A percentile compares a stretch with the other conserved stretches of the same genome.
These are phyloP conservation scores for Globisporangium spiculum DNA, from an alignment of 352 stramenopile species.

Conservation along the genomic window DNA sequence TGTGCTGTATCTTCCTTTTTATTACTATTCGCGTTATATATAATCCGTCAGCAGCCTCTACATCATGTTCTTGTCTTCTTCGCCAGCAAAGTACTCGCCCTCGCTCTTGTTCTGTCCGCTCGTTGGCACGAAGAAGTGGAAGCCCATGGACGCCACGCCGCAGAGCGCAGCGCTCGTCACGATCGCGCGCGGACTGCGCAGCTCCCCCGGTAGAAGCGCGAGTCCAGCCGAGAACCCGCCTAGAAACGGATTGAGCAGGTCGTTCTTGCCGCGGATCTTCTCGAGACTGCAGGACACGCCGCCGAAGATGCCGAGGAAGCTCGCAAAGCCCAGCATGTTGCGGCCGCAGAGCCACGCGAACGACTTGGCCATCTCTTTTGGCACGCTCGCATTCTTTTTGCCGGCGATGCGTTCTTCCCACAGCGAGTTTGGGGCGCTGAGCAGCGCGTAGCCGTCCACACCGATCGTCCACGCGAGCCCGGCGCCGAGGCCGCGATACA, in stretches of 20 bases:
- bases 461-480: conserved; percentile 75
- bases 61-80: not conserved
- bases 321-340: conserved; percentile 70
- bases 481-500: conserved; percentile 59
- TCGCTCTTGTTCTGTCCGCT: conserved; percentile 28
- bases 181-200: conserved; percentile 42
- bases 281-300: conserved; percentile 71
- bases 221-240: conserved; percentile 63
- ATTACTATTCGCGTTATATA: conserved; percentile 1
- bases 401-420: conserved; percentile 37
- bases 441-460: conserved; percentile 62
- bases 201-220: conserved; percentile 40
- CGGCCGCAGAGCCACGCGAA: conserved; percentile 32
- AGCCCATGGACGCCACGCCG: conserved; percentile 47
- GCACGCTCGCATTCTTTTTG: conserved; percentile 22
- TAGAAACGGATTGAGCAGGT: conserved; percentile 67
- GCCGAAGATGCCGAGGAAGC: conserved; percentile 73
- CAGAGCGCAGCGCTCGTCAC: conserved; percentile 46
- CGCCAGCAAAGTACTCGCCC: not conserved
- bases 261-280: conserved; percentile 45
- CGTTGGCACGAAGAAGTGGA: conserved; percentile 55
- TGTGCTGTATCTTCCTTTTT: conserved; percentile 2
- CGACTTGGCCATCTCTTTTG: conserved; percentile 29
- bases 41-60: not conserved
- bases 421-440: conserved; percentile 31